These are phyloP conservation scores for Kwoniella mangroviensis DNA, from an alignment of 768 basidiomycete species.

Conservation along the genomic window DNA sequence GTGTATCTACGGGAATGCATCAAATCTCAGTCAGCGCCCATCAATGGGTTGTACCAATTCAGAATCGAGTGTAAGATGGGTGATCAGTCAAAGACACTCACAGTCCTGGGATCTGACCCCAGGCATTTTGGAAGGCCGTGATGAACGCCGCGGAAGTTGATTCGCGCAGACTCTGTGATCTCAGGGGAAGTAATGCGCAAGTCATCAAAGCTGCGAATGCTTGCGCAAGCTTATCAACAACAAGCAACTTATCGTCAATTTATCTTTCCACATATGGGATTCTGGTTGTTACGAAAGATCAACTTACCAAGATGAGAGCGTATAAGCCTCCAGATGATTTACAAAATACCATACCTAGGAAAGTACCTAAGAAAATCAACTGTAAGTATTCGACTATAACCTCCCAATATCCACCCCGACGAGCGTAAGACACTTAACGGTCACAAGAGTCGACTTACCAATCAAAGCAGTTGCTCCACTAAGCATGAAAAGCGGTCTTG, in stretches of 20 bases:
- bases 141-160: conserved; percentile 33
- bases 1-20: conserved; percentile 13
- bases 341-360: conserved; percentile 37
- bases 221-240: conserved; percentile 4
- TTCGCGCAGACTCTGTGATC: conserved; percentile 30
- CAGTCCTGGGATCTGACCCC: conserved; percentile 15
- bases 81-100: background rate
- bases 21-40: too few relatives aligned
- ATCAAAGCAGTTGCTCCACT: conserved; percentile 11
- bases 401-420: too few relatives aligned
- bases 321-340: conserved; percentile 31
- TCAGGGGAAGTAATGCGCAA: conserved; percentile 22
- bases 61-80: too few relatives aligned
- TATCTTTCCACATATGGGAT: too few relatives aligned
- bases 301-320: conserved; percentile 34
- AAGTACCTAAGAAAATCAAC: background rate
- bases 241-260: background rate
- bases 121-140: conserved; percentile 31
- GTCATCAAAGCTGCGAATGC: background rate
- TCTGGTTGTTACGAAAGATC: too few relatives aligned
- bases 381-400: too few relatives aligned
- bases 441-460: background rate
- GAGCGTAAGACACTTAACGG: too few relatives aligned
- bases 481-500: conserved; percentile 30
- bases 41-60: too few relatives aligned